Base-by-base conservation (phyloP, 2,329 filamentous ascomycete genomes). In the Nannizziopsis arthrosporioides region DNA sequence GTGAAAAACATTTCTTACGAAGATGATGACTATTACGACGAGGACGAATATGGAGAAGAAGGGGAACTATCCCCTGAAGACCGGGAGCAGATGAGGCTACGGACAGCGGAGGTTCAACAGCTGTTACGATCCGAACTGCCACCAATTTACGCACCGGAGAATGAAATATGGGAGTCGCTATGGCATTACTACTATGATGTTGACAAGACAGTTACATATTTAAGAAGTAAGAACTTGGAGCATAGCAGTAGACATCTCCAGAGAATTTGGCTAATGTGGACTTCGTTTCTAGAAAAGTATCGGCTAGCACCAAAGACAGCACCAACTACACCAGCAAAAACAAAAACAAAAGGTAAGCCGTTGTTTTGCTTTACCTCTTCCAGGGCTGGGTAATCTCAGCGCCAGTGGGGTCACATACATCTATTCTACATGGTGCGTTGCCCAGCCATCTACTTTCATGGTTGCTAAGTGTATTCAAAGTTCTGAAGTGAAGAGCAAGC, bases 171-270 rank as follows among this genome's bases (percentile, higher is more conserved):
- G 63, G 90, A 96, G 52, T 78, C 89, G 0, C 68, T 98, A 12
- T 96, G 88, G 87, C 80, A 98, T 66, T 95, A 95, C 66, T 96
- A 90, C 64, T 96, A 89, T 63, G 89, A 98, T 59, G 74, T 94
- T 27, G 83, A 81, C 49, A 94, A 94, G 66, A 80, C 86, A 1
- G 82, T 93, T 34, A 74, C 77, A 49, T 95, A 93, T 61, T 67
- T 98, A 50, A 77, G 80, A 53, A 84, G 81, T 73, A 81, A 56
- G 65, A n/a, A 32, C 19, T 3, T 47, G 31, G 11, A 39, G 27
- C 15, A 17, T 38, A 15, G 19, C 17, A 8, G n/a, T n/a, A n/a
- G n/a, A n/a, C n/a, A n/a, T n/a, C n/a, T n/a, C 22, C 22, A 27
- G 17, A 27, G 40, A 6, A 14, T n/a, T 47, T 38, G 31, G 46